Percentiles rank a stretch among this genome's conserved stretches.
Conservation (phyloP, 2,329 filamentous ascomycete genomes). For the Aulographum hederae region DNA sequence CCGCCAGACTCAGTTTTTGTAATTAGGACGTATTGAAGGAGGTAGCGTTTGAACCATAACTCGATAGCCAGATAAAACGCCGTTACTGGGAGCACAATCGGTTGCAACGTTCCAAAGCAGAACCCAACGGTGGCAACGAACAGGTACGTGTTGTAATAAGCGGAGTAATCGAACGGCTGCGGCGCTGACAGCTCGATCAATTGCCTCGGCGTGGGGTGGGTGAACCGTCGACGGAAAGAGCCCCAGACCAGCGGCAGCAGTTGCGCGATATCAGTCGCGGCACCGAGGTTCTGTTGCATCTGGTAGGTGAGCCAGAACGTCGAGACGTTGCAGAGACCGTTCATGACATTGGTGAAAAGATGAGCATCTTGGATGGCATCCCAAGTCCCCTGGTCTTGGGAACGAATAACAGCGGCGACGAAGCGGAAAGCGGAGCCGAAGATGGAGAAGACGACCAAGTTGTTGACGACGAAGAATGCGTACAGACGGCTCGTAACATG, state of each 20-base stretch:
- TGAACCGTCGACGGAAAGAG: slow-evolving; percentile 1
- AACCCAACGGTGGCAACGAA: slow-evolving; percentile 1
- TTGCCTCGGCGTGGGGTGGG: slow-evolving; percentile 3
- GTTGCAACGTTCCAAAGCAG: not conserved
- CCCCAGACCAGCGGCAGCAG: not conserved
- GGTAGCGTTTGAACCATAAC: slow-evolving; percentile 2
- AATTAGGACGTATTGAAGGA: slow-evolving; percentile 51
- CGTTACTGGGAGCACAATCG: slow-evolving; percentile 1
- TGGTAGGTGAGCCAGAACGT: slow-evolving; percentile 1
- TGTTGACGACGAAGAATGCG: slow-evolving; percentile 95
- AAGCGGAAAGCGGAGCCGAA: slow-evolving; percentile 73
- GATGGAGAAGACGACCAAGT: slow-evolving; percentile 80
- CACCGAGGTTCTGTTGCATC: not conserved
- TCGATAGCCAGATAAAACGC: slow-evolving; percentile 1
- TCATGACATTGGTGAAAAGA: slow-evolving; percentile 1
- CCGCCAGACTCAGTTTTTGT: slow-evolving; percentile 95
- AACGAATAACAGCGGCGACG: slow-evolving; percentile 43
- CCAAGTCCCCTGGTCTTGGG: slow-evolving; percentile 17
- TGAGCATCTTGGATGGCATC: slow-evolving; percentile 3
- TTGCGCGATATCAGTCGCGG: not conserved
- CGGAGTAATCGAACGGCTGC: not conserved
- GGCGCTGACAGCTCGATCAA: slow-evolving; percentile 4
- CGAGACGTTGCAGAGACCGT: not conserved
- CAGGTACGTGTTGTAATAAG: slow-evolving; percentile 1
- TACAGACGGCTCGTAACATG: slow-evolving; percentile 86